A percentile compares a stretch with the other conserved stretches of the same genome.
phyloP scores from a whole-genome alignment of 2,329 filamentous ascomycete species.

The Aspergillus sergii region DNA sequence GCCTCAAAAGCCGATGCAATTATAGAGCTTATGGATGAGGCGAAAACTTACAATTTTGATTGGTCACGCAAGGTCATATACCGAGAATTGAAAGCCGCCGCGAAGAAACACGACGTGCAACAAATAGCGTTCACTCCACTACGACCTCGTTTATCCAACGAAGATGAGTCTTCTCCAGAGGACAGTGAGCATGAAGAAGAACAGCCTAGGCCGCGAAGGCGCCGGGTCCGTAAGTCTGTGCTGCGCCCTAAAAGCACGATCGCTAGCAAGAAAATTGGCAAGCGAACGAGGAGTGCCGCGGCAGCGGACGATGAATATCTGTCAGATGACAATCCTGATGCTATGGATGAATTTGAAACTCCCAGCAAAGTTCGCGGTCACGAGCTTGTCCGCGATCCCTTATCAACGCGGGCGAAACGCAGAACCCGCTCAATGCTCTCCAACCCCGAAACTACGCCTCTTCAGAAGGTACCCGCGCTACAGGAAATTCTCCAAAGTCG shows the following conservation, averaged over 20 bases:
- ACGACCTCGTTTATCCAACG: constrained; percentile 28
- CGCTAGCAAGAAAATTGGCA: constrained; percentile 45
- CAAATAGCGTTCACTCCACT: constrained; percentile 37
- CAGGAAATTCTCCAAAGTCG: constrained; percentile 31
- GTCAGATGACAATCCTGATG: constrained; percentile 36
- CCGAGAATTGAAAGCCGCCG: constrained; percentile 41
- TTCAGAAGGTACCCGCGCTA: constrained; percentile 29
- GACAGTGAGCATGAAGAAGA: constrained; percentile 30
- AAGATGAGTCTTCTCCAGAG: constrained; percentile 36
- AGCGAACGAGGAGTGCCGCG: constrained; percentile 40
- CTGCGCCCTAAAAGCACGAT: constrained; percentile 46
- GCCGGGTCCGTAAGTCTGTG: constrained; percentile 46
- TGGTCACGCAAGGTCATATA: constrained; percentile 48
- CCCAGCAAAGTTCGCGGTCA: constrained; percentile 38
- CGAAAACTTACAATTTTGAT: constrained; percentile 37
- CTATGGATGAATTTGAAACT: constrained; percentile 33
- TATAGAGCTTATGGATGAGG: constrained; percentile 41
- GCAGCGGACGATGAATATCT: constrained; percentile 24
- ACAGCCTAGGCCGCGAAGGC: constrained; percentile 26
- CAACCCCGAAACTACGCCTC: constrained; percentile 24
- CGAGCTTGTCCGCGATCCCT: constrained; percentile 35
- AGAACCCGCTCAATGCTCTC: constrained; percentile 34
- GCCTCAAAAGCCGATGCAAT: constrained; percentile 34
- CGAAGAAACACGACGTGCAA: constrained; percentile 30
- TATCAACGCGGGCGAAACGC: constrained; percentile 33